Evolutionary conservation across 805 yeast genomes (phyloP), one percentile per base, ranked within the genome.

Genomic region (Candida sphagnicola): DNA sequence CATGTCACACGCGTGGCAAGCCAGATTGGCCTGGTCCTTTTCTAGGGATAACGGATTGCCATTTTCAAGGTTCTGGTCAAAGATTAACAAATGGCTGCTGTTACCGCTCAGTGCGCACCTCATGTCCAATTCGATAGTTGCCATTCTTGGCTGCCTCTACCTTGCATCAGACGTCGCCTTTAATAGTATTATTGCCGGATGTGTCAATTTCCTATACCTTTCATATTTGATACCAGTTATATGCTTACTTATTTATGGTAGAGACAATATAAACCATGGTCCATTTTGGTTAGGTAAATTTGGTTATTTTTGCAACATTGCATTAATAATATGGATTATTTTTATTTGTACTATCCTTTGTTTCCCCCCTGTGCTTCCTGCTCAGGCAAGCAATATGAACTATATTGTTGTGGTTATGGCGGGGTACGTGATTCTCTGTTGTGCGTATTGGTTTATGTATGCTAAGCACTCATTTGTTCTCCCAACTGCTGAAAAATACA

Each of bases 81-180:
- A 58, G 40, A 70, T 82, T 35, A 64, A 77, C 47, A 47, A 64
- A 14, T 62, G 53, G 31, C 57, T 75, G 4, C 76, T 73, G 16
- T 68, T 76, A n/a, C 87, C 87, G 11, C 59, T 79, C 13, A 67
- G 72, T 47, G 84, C 85, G 2, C 80, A 78, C 46, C 35, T 78
- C 16, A 62, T 79, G 63, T 75, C 81, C 12, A 67, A 76, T 41
- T 57, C 61, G 18, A 67, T 77, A 66, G 67, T 72, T 53, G 77
- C 76, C 4, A 57, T 77, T 16, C 65, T 78, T 43, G 82, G 84
- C 4, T 74, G 81, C 57, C 70, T 81, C 38, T 80, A 78, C 51
- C 61, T 82, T 65, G 86, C 79, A 3, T 80, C 86, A 4, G 67
- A 77, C 16, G 75, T 85, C 1, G 87, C 88, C 5, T 81, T 77